Evolutionary conservation across 2,329 filamentous ascomycete species (phyloP).

Genomic region (Fusarium citri): DNA sequence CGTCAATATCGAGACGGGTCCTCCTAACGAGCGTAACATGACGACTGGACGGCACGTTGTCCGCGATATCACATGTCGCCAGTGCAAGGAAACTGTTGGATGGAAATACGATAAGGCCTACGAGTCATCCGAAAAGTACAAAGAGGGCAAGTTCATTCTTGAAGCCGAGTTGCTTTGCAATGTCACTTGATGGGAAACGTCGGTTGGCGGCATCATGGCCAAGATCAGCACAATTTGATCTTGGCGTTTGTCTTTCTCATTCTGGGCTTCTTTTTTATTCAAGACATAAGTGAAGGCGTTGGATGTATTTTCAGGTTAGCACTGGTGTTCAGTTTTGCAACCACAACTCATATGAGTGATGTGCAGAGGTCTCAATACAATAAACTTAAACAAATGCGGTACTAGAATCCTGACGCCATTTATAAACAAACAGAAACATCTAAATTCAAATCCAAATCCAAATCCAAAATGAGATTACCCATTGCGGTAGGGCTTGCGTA

Average conservation of each 20-base stretch:
- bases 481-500: not conserved
- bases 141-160: constrained; percentile 97
- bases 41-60: constrained; percentile 96
- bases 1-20: constrained; percentile 87
- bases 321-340: constrained; percentile 23
- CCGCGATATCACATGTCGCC: constrained; percentile 89
- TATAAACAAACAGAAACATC: not conserved
- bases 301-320: constrained; percentile 10
- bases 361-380: constrained; percentile 8
- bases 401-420: constrained; percentile 19
- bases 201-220: not conserved
- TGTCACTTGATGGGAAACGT: constrained; percentile 64
- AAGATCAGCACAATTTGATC: constrained; percentile 3
- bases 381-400: constrained; percentile 10
- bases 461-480: not conserved
- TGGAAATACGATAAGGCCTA: constrained; percentile 99
- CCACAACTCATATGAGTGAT: constrained; percentile 12
- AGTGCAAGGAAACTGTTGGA: constrained; percentile 92
- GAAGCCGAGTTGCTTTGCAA: constrained; percentile 90
- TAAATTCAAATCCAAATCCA: not conserved
- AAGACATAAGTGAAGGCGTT: constrained; percentile 17
- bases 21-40: constrained; percentile 96
- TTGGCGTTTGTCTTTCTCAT: constrained; percentile 27
- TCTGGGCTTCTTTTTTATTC: not conserved
- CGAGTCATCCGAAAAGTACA: constrained; percentile 93